These are phyloP conservation scores for Leccinum pachyderme DNA, from an alignment of 1,284 basidiomycete species.

Conservation along the genomic window DNA sequence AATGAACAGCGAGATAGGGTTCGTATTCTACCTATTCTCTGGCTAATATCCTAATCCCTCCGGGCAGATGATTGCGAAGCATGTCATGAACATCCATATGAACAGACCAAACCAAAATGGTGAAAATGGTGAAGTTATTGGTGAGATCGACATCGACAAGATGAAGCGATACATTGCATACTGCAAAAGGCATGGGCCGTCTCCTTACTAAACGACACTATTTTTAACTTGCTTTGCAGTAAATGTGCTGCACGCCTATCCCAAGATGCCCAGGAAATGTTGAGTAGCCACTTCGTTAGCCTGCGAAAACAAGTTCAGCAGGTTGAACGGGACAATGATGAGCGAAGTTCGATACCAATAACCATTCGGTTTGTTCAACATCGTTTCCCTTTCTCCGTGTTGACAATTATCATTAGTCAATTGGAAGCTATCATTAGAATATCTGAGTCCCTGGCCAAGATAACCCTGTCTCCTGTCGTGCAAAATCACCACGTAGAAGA, in stretches of 20 bases:
- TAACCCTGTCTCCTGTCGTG: constrained; percentile 86
- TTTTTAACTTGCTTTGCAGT: constrained; percentile 39
- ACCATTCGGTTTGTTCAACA: constrained; percentile 79
- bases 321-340: constrained; percentile 96
- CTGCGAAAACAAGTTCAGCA: constrained; percentile 94
- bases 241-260: constrained; percentile 96
- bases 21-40: constrained; percentile 18
- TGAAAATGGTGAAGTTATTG: constrained; percentile 66
- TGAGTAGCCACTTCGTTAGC: constrained; percentile 95
- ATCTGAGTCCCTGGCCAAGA: constrained; percentile 94
- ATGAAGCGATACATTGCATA: constrained; percentile 99
- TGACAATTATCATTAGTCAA: constrained; percentile 59
- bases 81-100: constrained; percentile 99
- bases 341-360: constrained; percentile 97
- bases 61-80: constrained; percentile 86
- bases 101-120: constrained; percentile 71
- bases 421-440: constrained; percentile 99
- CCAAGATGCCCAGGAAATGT: constrained; percentile 91
- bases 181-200: constrained; percentile 77
- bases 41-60: neutral
- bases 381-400: constrained; percentile 1
- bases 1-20: constrained; percentile 92
- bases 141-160: constrained; percentile 97
- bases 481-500: constrained; percentile 96
- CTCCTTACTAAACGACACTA: neutral